Conservation (phyloP, 1,139 yeast species). For the Nakaseomyces sp. region DNA sequence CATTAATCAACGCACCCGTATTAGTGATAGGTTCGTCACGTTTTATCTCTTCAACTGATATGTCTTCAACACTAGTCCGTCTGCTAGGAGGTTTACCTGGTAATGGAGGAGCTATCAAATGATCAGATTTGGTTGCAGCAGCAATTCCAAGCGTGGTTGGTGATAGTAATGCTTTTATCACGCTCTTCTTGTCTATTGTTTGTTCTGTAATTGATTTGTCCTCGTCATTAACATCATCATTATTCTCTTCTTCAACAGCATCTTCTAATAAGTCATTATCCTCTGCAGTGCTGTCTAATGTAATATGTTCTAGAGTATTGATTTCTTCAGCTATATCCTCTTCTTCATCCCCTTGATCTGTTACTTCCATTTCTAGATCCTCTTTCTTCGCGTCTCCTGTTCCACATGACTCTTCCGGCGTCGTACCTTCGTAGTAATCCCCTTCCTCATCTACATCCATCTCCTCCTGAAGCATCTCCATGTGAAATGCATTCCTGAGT, state of each 20-base stretch:
- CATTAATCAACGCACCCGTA: neutral
- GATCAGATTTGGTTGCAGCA: slow-evolving; percentile 15
- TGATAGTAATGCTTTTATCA: slow-evolving; percentile 18
- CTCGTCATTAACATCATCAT: slow-evolving; percentile 1
- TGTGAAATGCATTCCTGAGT: slow-evolving; percentile 11
- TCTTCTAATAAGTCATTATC: slow-evolving; percentile 3
- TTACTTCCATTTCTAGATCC: neutral
- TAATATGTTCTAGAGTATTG: neutral
- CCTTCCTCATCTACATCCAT: slow-evolving; percentile 11
- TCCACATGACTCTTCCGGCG: slow-evolving; percentile 4
- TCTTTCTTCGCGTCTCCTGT: neutral
- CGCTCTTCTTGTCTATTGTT: slow-evolving; percentile 6
- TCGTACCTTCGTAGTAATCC: neutral
- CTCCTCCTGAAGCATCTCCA: slow-evolving; percentile 9
- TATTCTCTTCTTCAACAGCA: slow-evolving; percentile 1
- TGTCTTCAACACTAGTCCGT: neutral
- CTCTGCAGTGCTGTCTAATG: neutral
- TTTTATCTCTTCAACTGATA: neutral
- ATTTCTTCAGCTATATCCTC: slow-evolving; percentile 2
- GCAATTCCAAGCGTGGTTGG: slow-evolving; percentile 26
- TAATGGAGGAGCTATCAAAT: neutral
- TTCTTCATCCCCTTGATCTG: neutral
- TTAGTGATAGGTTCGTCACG: neutral
- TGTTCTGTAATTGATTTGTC: neutral
- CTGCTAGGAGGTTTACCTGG: neutral